Evolutionary conservation across 2,329 filamentous ascomycete species (phyloP), one percentile per base, ranked within the genome.

Genomic region (Penicillium thymicola): DNA sequence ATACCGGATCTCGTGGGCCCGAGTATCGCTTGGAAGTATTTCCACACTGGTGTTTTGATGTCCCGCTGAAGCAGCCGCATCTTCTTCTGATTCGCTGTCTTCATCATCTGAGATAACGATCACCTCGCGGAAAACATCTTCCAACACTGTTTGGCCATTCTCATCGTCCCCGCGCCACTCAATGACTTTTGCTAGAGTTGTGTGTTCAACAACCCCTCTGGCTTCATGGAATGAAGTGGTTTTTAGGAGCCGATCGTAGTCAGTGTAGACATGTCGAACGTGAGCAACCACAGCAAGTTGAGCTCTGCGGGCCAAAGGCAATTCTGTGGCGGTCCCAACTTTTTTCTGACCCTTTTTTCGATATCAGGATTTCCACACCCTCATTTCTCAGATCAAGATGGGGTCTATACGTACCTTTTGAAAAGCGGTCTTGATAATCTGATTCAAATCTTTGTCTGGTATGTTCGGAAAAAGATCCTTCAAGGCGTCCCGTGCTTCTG

Each of bases 61-160:
- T 49, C 49, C 58, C 43, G 65, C 49, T 45, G 58, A 60, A 28
- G 63, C 53, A 9, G 62, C 59, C 32, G 66, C 61, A 48, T 73
- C 75, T 49, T 76, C 70, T 53, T 76, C 76, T 27, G 69, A 69
- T 42, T 77, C 75, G 50, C 75, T 75, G 42, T 83, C 81, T 51
- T 85, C 82, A 62, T 85, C 83, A 65, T 85, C 83, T 51, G 84
- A 83, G 54, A 87, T 81, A 51, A 86, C 80, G 63, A 87, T 85
- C 56, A 85, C 81, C 69, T 87, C 85, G 48, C 82, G 81, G 51
- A 87, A 83, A 30, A 85, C 81, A 62, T 86, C 83, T 66, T 86
- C 83, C 23, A 86, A 74, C 51, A 82, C 82, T 42, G 76, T 75
- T 49, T 75, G 75, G 67, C 67, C 80, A 73, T 69, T 78, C 59